phyloP scores from a whole-genome alignment of 495 filamentous ascomycete species.

The Annulohypoxylon moriforme region DNA sequence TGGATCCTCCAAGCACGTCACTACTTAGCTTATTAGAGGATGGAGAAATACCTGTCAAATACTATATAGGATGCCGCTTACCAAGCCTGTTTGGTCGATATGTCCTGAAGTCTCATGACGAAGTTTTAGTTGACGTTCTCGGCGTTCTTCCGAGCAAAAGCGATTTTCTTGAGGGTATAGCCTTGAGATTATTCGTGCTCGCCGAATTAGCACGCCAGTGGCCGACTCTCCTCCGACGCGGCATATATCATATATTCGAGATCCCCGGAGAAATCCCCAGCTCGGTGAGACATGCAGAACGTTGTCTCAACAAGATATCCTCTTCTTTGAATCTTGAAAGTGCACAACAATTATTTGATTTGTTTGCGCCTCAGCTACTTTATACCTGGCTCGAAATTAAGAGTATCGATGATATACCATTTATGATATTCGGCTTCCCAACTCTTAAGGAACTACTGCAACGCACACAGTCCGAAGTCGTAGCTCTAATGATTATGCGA shows the following conservation, averaged over 20 bases:
- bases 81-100: slow-evolving; percentile 83
- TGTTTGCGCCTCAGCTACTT: slow-evolving; percentile 92
- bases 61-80: slow-evolving; percentile 72
- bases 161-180: slow-evolving; percentile 83
- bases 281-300: slow-evolving; percentile 74
- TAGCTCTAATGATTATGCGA: slow-evolving; percentile 87
- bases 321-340: slow-evolving; percentile 69
- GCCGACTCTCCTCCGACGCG: slow-evolving; percentile 82
- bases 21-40: slow-evolving; percentile 77
- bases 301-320: slow-evolving; percentile 75
- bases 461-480: slow-evolving; percentile 81
- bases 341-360: slow-evolving; percentile 77
- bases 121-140: slow-evolving; percentile 81
- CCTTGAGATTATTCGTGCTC: slow-evolving; percentile 80
- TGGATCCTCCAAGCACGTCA: slow-evolving; percentile 77
- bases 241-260: slow-evolving; percentile 93
- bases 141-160: slow-evolving; percentile 75
- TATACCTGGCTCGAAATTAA: slow-evolving; percentile 86
- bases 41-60: slow-evolving; percentile 78
- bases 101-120: slow-evolving; percentile 80
- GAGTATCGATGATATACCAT: slow-evolving; percentile 76
- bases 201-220: slow-evolving; percentile 79
- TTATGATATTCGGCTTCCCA: slow-evolving; percentile 80
- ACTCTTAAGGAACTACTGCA: slow-evolving; percentile 74
- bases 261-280: slow-evolving; percentile 74